Evolutionary conservation across 73 alveolate genomes (phyloP).

Genomic region (Paramecium octaurelia): DNA sequence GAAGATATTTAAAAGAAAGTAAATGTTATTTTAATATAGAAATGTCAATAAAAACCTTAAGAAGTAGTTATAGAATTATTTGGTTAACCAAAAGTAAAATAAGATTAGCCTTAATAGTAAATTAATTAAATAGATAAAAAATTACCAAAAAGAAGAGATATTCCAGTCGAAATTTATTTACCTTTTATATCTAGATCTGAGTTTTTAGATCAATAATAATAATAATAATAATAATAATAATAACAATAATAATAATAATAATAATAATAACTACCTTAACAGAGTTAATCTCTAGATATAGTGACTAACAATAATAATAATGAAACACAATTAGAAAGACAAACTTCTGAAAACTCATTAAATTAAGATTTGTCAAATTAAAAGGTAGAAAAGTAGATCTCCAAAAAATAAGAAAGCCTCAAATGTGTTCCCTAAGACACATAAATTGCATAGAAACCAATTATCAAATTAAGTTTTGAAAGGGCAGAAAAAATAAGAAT

Average conservation of each 20-base stretch:
- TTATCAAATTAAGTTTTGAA: neutral
- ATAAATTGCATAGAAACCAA: neutral
- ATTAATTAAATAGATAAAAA: neutral
- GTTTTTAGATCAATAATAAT: neutral
- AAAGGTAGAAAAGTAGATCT: neutral
- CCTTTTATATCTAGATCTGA: neutral
- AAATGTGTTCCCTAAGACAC: neutral
- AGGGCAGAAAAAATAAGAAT: neutral
- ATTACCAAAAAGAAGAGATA: neutral
- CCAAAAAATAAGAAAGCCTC: neutral
- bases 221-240: neutral
- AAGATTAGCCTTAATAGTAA: neutral
- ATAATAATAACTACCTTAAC: neutral
- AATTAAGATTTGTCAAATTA: neutral
- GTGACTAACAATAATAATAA: neutral
- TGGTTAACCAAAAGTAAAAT: neutral
- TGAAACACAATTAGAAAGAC: neutral
- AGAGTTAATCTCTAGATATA: neutral
- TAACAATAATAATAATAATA: neutral
- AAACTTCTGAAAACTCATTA: neutral
- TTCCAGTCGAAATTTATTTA: neutral
- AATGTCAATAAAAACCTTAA: neutral
- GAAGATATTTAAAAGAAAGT: neutral
- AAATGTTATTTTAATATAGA: neutral
- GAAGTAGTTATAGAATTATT: neutral